A percentile compares a stretch with the other conserved stretches of the same genome.
phyloP scores from a whole-genome alignment of 2,329 filamentous ascomycete genomes.

The Aureobasidium pullulans region DNA sequence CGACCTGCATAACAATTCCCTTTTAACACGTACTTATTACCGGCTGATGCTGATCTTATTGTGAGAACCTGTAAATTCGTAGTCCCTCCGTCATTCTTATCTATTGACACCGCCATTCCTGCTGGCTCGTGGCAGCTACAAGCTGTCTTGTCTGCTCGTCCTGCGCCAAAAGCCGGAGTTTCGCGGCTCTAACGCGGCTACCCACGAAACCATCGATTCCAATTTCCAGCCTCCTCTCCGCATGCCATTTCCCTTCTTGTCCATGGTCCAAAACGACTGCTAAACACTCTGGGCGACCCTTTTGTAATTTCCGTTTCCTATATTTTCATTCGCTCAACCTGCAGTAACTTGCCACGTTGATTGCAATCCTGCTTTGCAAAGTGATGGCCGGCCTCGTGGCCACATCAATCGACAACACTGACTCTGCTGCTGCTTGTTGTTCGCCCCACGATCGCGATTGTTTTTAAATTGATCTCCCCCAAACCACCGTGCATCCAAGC shows the following conservation, averaged over 20 bases:
- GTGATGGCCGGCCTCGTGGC: neutral
- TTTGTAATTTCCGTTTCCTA: neutral
- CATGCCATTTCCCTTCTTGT: neutral
- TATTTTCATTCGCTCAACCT: neutral
- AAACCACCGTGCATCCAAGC: slow-evolving; percentile 1
- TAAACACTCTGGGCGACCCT: neutral
- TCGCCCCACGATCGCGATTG: slow-evolving; percentile 8
- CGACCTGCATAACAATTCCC: neutral
- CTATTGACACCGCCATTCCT: neutral
- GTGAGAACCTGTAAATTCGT: neutral
- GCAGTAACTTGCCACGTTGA: neutral
- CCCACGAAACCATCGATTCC: neutral
- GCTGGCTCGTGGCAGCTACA: neutral
- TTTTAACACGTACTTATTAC: neutral
- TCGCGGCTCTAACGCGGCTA: slow-evolving; percentile 5
- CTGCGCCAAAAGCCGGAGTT: neutral
- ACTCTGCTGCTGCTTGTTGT: neutral
- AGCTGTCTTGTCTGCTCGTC: neutral
- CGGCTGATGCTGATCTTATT: neutral
- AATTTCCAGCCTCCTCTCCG: neutral
- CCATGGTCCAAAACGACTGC: neutral
- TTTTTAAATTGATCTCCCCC: slow-evolving; percentile 4
- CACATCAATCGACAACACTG: neutral
- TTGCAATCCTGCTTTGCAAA: neutral
- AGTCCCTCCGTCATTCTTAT: neutral